Conservation (phyloP, 2,329 filamentous ascomycete genomes). For the Trichoderma semiorbis region DNA sequence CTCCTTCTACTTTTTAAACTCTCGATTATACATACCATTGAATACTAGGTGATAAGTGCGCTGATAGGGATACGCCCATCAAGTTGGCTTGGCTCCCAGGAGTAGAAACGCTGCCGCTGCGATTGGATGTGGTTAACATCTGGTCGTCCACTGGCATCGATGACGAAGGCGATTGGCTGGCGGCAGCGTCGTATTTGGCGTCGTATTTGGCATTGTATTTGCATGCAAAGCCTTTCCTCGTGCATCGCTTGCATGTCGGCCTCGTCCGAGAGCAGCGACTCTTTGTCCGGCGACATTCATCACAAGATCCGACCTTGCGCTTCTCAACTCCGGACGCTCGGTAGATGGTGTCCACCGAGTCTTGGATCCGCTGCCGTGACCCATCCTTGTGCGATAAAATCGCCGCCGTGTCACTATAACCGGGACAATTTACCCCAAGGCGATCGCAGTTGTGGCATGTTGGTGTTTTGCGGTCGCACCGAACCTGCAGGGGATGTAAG, state of each 20-base stretch:
- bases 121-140: not conserved
- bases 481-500: conserved; percentile 10
- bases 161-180: not conserved
- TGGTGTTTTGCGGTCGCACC: conserved; percentile 10
- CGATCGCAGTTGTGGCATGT: conserved; percentile 11
- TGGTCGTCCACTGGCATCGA: not conserved
- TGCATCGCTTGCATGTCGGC: conserved; percentile 1
- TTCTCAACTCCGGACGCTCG: conserved; percentile 10
- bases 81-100: not conserved
- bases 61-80: not conserved
- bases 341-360: conserved; percentile 11
- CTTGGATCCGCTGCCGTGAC: not conserved
- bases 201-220: conserved; percentile 13
- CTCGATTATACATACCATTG: not conserved
- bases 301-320: conserved; percentile 7
- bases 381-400: conserved; percentile 3
- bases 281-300: conserved; percentile 8
- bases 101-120: not conserved
- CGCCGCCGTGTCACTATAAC: conserved; percentile 3
- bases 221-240: conserved; percentile 1
- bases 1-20: not conserved
- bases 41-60: not conserved
- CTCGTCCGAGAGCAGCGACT: conserved; percentile 8
- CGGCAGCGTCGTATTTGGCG: not conserved
- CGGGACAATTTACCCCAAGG: conserved; percentile 8